Evolutionary conservation across 768 basidiomycete species (phyloP).

Genomic region (Hygrophoropsis aurantiaca): DNA sequence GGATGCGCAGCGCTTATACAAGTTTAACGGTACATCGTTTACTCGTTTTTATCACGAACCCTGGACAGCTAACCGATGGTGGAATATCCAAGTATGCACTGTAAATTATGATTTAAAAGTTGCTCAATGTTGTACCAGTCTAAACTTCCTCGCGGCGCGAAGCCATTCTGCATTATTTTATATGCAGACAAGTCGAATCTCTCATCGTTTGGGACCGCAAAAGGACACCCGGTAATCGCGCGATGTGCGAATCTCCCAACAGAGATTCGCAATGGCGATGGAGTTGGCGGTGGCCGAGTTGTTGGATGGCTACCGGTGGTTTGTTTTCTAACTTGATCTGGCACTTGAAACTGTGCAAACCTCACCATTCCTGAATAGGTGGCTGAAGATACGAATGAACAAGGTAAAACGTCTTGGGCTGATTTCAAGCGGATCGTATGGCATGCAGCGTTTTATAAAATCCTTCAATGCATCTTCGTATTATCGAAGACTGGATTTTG

Average conservation of each 20-base stretch:
- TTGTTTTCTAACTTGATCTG: too few relatives aligned
- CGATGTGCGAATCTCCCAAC: conserved; percentile 32
- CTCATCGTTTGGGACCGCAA: conserved; percentile 36
- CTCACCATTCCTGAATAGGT: too few relatives aligned
- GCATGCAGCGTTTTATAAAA: conserved; percentile 30
- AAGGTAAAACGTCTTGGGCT: conserved; percentile 25
- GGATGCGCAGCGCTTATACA: conserved; percentile 30
- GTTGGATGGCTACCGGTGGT: conserved; percentile 42
- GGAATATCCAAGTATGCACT: conserved; percentile 35
- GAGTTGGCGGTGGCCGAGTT: conserved; percentile 31
- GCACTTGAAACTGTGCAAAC: too few relatives aligned
- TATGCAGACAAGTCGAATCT: conserved; percentile 42
- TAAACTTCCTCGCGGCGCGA: conserved; percentile 5
- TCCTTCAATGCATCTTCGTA: conserved; percentile 24
- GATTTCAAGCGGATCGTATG: conserved; percentile 36
- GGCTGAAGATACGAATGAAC: conserved; percentile 17
- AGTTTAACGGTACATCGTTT: conserved; percentile 23
- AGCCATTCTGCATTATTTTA: conserved; percentile 32
- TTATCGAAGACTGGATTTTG: conserved; percentile 20
- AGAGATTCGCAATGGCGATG: conserved; percentile 31
- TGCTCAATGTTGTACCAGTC: background rate
- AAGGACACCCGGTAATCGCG: conserved; percentile 38
- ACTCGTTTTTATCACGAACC: conserved; percentile 34
- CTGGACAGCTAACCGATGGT: conserved; percentile 35
- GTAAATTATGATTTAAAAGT: background rate